phyloP scores from a whole-genome alignment of 2,329 filamentous ascomycete species.

The Zymoseptoria ardabiliae region DNA sequence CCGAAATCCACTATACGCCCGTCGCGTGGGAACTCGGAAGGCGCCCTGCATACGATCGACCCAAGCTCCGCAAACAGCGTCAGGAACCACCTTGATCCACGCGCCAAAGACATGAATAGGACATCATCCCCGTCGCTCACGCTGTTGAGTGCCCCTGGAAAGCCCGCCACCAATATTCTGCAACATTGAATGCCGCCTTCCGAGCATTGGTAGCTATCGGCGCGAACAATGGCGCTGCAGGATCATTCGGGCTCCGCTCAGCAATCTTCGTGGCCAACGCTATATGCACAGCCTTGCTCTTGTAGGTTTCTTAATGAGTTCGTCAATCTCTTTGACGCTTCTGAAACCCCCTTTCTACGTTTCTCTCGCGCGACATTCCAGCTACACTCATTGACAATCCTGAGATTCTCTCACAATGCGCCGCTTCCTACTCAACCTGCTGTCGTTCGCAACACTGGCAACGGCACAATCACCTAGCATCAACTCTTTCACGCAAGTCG shows the following conservation, averaged over 20 bases:
- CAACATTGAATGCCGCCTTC: background rate
- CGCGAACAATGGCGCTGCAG: background rate
- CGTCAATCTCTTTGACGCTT: background rate
- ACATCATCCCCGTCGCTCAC: background rate
- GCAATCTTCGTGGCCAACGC: background rate
- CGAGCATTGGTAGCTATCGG: background rate
- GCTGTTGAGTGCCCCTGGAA: background rate
- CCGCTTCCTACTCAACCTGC: background rate
- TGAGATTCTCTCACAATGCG: background rate
- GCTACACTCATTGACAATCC: background rate
- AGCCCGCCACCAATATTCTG: background rate
- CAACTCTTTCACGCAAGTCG: conserved; percentile 18
- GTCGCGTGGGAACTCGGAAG: background rate
- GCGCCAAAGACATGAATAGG: background rate
- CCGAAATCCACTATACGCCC: background rate
- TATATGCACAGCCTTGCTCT: background rate
- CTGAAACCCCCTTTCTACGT: background rate
- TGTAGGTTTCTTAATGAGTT: background rate
- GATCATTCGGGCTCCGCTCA: background rate
- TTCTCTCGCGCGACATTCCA: background rate
- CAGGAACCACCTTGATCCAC: background rate
- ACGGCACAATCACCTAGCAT: conserved; percentile 18
- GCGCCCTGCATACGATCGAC: background rate
- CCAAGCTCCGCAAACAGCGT: background rate
- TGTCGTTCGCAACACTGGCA: conserved; percentile 8